A percentile compares a stretch with the other conserved stretches of the same genome.
Conservation (phyloP, 2,329 filamentous ascomycete species). For the Xylariales sp. region DNA sequence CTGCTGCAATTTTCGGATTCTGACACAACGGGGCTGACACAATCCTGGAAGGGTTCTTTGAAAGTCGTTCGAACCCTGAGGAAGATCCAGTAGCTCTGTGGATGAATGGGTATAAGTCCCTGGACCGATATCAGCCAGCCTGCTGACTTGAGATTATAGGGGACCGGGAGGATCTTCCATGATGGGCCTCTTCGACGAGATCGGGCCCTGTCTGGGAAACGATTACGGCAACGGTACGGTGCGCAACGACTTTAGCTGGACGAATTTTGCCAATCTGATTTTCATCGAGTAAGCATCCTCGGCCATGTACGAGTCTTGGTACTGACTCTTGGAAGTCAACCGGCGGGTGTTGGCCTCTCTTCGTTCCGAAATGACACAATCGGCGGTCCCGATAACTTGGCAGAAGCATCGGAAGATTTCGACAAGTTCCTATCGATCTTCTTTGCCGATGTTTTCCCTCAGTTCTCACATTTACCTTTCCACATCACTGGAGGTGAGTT, state of each 20-base stretch:
- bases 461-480: slow-evolving; percentile 12
- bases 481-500: slow-evolving; percentile 16
- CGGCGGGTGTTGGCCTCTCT: slow-evolving; percentile 16
- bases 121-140: neutral
- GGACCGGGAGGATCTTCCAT: slow-evolving; percentile 14
- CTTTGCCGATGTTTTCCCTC: slow-evolving; percentile 14
- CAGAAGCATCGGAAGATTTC: slow-evolving; percentile 14
- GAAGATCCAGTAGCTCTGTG: slow-evolving; percentile 10
- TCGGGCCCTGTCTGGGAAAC: slow-evolving; percentile 14
- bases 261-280: slow-evolving; percentile 15
- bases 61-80: slow-evolving; percentile 9
- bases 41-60: slow-evolving; percentile 11
- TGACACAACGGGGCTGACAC: too few species aligned
- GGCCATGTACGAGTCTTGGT: neutral
- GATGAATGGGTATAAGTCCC: slow-evolving; percentile 10
- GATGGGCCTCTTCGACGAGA: slow-evolving; percentile 16
- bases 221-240: slow-evolving; percentile 10
- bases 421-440: slow-evolving; percentile 16
- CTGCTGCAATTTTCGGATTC: too few species aligned
- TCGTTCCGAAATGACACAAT: slow-evolving; percentile 8
- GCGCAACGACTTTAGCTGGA: slow-evolving; percentile 15
- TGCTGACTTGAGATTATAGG: slow-evolving; percentile 10
- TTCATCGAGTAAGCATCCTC: slow-evolving; percentile 13
- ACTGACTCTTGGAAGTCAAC: slow-evolving; percentile 11
- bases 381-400: slow-evolving; percentile 12